phyloP scores from a whole-genome alignment of 306 rosid genomes.

The Pueraria montana region DNA sequence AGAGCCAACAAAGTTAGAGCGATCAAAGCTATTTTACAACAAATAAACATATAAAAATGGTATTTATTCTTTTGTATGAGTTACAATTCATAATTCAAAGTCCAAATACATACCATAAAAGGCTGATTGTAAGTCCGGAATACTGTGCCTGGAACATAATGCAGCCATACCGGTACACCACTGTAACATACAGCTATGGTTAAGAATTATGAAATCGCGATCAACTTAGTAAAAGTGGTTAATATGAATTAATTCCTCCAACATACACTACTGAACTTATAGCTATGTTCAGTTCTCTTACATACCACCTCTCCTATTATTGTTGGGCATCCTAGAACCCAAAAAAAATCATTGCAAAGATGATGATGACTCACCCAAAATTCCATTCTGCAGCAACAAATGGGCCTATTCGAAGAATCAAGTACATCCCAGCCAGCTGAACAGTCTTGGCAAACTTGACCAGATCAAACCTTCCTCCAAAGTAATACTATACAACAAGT shows the following conservation, averaged over 20 bases:
- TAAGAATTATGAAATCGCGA: slow-evolving; percentile 36
- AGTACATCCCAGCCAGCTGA: slow-evolving; percentile 55
- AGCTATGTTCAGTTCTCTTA: neutral
- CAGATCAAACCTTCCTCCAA: slow-evolving; percentile 62
- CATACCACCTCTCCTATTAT: neutral
- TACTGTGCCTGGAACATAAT: slow-evolving; percentile 86
- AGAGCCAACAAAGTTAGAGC: slow-evolving; percentile 44
- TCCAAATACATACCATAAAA: slow-evolving; percentile 73
- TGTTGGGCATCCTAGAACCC: neutral
- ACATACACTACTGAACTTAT: neutral
- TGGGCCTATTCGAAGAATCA: slow-evolving; percentile 64
- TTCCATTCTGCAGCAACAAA: slow-evolving; percentile 70
- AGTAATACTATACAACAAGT: slow-evolving; percentile 55
- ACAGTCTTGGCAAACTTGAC: slow-evolving; percentile 62
- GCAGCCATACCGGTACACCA: slow-evolving; percentile 98
- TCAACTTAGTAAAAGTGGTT: slow-evolving; percentile 21
- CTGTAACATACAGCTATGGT: slow-evolving; percentile 60
- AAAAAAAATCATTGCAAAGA: neutral
- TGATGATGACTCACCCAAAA: slow-evolving; percentile 47
- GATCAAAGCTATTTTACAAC: slow-evolving; percentile 31
- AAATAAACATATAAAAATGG: slow-evolving; percentile 7
- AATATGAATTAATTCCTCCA: neutral
- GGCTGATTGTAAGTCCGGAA: slow-evolving; percentile 86
- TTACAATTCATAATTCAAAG: slow-evolving; percentile 25
- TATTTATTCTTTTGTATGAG: slow-evolving; percentile 3